These are phyloP conservation scores for Thelonectria discophora DNA, from an alignment of 2,329 filamentous ascomycete species.

Conservation along the genomic window DNA sequence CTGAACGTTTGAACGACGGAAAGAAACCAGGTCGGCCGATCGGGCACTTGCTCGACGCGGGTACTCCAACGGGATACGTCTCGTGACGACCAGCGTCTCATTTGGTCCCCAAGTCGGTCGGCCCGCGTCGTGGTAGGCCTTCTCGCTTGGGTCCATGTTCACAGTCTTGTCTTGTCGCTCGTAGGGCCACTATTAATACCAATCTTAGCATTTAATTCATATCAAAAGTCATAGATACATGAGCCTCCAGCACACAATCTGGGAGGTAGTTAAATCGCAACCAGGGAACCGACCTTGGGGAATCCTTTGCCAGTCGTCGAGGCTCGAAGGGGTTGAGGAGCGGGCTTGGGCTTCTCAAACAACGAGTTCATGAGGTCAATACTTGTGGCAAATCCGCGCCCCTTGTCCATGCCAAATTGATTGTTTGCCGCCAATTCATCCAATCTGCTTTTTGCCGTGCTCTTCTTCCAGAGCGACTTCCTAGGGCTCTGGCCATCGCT, in stretches of 20 bases:
- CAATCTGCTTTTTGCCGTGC: constrained; percentile 41
- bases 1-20: constrained; percentile 59
- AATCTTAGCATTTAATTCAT: constrained; percentile 57
- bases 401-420: constrained; percentile 54
- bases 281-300: constrained; percentile 82
- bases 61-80: constrained; percentile 52
- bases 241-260: constrained; percentile 39
- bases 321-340: constrained; percentile 62
- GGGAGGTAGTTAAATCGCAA: constrained; percentile 47
- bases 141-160: constrained; percentile 70
- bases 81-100: constrained; percentile 73
- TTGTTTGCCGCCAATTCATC: constrained; percentile 43
- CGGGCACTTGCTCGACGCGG: constrained; percentile 41
- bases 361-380: constrained; percentile 97
- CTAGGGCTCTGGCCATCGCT: constrained; percentile 61
- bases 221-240: constrained; percentile 48
- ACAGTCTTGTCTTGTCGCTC: constrained; percentile 78
- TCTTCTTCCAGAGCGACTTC: constrained; percentile 49
- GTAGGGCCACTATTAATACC: constrained; percentile 79
- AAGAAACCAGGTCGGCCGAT: constrained; percentile 44
- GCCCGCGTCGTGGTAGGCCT: constrained; percentile 74
- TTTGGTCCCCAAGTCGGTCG: constrained; percentile 83
- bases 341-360: constrained; percentile 76
- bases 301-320: constrained; percentile 70
- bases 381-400: constrained; percentile 80